Evolutionary conservation across 2,329 filamentous ascomycete genomes (phyloP).

Genomic region (Penicillium sp.): DNA sequence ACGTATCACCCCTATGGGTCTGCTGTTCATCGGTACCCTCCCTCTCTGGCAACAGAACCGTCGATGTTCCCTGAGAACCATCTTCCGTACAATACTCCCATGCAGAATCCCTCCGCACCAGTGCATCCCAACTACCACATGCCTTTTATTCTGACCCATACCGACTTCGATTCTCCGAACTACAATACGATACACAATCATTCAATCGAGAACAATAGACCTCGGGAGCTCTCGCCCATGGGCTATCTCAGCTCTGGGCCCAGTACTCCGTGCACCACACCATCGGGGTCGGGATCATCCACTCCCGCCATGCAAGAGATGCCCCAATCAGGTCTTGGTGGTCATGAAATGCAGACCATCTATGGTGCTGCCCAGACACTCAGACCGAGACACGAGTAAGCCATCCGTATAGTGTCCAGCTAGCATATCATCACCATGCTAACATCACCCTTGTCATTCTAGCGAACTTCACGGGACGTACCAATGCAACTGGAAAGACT

Average conservation of each 20-base stretch:
- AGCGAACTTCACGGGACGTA: neutral
- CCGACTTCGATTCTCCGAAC: neutral
- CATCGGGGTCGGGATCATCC: neutral
- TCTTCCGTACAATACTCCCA: neutral
- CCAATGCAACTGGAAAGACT: neutral
- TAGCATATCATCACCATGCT: neutral
- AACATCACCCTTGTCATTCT: neutral
- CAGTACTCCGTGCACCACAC: neutral
- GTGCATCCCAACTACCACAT: neutral
- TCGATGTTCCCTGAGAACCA: neutral
- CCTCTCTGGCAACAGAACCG: neutral
- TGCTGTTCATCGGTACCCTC: neutral
- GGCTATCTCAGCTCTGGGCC: neutral
- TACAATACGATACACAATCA: neutral
- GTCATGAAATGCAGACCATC: neutral
- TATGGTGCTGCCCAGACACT: neutral
- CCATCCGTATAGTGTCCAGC: neutral
- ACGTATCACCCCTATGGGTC: neutral
- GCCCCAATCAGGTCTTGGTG: neutral
- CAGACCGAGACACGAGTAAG: neutral
- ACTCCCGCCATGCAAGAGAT: neutral
- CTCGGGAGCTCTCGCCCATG: neutral
- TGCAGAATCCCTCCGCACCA: neutral
- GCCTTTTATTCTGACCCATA: neutral
- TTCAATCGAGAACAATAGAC: neutral